phyloP scores from a whole-genome alignment of 2,329 filamentous ascomycete species.

The Epicoccum sorghinum region DNA sequence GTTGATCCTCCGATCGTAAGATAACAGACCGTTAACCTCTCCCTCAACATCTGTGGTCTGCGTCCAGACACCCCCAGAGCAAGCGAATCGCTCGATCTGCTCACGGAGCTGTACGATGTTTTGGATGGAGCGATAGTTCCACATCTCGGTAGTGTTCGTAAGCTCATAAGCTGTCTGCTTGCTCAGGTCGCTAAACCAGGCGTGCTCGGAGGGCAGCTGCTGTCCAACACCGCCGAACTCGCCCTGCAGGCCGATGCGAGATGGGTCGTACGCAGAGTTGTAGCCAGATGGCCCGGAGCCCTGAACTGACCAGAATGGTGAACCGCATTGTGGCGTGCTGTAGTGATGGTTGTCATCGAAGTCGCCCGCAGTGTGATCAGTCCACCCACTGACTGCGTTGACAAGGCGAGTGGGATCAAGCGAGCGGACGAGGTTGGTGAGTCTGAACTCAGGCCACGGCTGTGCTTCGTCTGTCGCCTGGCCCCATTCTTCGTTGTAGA shows the following conservation, averaged over 20 bases:
- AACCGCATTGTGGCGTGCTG: constrained; percentile 72
- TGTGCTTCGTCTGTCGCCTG: constrained; percentile 54
- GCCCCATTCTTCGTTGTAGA: constrained; percentile 77
- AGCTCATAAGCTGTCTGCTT: constrained; percentile 72
- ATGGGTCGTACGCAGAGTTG: constrained; percentile 59
- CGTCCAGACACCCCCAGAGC: constrained; percentile 73
- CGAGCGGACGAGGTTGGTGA: constrained; percentile 61
- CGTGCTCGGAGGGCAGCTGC: constrained; percentile 66
- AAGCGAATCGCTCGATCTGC: constrained; percentile 62
- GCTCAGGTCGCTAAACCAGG: constrained; percentile 66
- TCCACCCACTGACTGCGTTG: constrained; percentile 69
- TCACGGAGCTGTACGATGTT: constrained; percentile 56
- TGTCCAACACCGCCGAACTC: constrained; percentile 74
- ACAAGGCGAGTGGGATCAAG: constrained; percentile 70
- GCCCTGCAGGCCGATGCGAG: constrained; percentile 70
- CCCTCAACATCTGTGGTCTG: constrained; percentile 78
- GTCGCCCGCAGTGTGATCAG: constrained; percentile 71
- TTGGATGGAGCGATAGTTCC: constrained; percentile 69
- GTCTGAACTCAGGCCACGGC: constrained; percentile 61
- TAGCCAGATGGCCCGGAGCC: constrained; percentile 51
- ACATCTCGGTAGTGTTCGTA: constrained; percentile 61
- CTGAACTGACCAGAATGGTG: constrained; percentile 68
- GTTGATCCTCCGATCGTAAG: constrained; percentile 68
- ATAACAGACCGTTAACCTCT: constrained; percentile 74
- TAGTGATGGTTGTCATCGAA: constrained; percentile 74